phyloP scores from a whole-genome alignment of 2,329 filamentous ascomycete species.

The Teratosphaeria epicoccoides region DNA sequence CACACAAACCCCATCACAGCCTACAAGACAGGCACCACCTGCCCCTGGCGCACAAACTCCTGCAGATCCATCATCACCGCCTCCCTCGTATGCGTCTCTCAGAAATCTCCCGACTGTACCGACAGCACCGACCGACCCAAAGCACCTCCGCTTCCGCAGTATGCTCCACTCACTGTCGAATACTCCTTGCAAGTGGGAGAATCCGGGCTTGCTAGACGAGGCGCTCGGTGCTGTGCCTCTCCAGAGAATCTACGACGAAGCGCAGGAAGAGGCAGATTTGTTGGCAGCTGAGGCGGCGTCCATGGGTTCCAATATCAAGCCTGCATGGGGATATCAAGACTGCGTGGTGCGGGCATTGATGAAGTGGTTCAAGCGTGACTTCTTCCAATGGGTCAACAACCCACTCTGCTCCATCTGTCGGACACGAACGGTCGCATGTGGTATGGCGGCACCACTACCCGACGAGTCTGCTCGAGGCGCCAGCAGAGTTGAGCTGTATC shows the following conservation, averaged over 20 bases:
- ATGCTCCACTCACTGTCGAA: conserved; percentile 74
- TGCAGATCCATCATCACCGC: conserved; percentile 23
- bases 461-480: conserved; percentile 87
- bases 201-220: conserved; percentile 87
- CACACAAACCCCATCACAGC: conserved; percentile 6
- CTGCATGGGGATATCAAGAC: conserved; percentile 96
- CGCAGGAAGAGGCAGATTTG: conserved; percentile 85
- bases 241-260: conserved; percentile 84
- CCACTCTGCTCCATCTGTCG: conserved; percentile 73
- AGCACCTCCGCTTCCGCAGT: conserved; percentile 47
- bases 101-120: conserved; percentile 61
- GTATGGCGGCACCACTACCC: conserved; percentile 72
- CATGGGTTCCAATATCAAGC: conserved; percentile 62
- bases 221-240: conserved; percentile 77
- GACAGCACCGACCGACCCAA: conserved; percentile 52
- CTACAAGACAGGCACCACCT: conserved; percentile 9
- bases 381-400: conserved; percentile 96
- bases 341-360: conserved; percentile 84
- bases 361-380: conserved; percentile 91
- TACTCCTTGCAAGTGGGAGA: conserved; percentile 90
- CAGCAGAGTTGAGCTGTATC: conserved; percentile 77
- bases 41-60: conserved; percentile 20
- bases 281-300: conserved; percentile 79
- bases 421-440: conserved; percentile 71
- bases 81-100: conserved; percentile 52